Conservation (phyloP, 176 grass and related monocot genomes). For the Melocanna baccifera region DNA sequence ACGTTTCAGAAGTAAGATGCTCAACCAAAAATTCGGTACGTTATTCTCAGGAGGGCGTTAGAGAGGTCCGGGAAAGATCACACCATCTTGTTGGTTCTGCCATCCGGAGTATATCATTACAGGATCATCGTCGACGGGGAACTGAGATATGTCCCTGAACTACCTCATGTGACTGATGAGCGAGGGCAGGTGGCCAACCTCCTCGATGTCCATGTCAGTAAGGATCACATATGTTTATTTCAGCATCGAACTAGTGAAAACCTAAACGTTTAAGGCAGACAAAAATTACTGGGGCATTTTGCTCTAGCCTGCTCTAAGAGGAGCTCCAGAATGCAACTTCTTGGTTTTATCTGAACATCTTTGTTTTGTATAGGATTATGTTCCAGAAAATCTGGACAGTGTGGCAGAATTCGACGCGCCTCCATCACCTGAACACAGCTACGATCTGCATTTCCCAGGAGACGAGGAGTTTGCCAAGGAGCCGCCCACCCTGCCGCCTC, state of each 20-base stretch:
- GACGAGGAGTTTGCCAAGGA: conserved; percentile 85
- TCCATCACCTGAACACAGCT: conserved; percentile 70
- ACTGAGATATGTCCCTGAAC: conserved; percentile 55
- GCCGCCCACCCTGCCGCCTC: conserved; percentile 59
- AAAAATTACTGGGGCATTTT: conserved; percentile 24
- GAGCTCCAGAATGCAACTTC: neutral
- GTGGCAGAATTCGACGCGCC: conserved; percentile 71
- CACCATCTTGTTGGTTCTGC: conserved; percentile 56
- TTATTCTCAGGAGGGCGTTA: conserved; percentile 50
- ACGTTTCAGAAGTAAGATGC: neutral
- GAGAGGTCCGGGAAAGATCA: conserved; percentile 78
- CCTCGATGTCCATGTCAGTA: conserved; percentile 92
- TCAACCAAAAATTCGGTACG: neutral
- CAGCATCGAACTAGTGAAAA: conserved; percentile 5
- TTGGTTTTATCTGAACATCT: conserved; percentile 28
- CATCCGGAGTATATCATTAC: conserved; percentile 81
- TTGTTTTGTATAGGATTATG: conserved; percentile 53
- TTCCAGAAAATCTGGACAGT: conserved; percentile 74
- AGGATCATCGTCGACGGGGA: conserved; percentile 66
- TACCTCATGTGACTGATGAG: conserved; percentile 57
- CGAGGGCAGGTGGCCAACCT: conserved; percentile 61
- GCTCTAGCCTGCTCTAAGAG: neutral
- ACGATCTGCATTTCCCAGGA: conserved; percentile 45
- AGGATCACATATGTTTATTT: conserved; percentile 19
- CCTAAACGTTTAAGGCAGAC: neutral